Percentiles rank a stretch among this genome's conserved stretches.
Conservation (phyloP, 805 yeast genomes). For the Saccharomycopsis fermentans region DNA sequence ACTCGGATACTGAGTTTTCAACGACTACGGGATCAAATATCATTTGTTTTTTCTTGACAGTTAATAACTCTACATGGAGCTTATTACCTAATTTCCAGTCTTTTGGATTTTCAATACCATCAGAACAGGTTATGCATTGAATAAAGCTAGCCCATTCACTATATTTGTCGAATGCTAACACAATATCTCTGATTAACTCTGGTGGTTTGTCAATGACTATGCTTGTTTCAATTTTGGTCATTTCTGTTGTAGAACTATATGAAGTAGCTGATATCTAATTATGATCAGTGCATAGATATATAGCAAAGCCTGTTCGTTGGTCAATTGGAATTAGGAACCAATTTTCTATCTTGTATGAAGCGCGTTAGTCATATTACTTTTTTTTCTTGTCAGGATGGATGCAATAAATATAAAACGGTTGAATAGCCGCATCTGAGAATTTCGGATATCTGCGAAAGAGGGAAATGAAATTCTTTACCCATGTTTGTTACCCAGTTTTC, state of each 20-base stretch:
- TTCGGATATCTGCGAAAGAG: not conserved
- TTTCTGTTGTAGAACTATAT: not conserved
- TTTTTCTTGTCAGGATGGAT: not conserved
- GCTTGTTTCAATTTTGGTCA: not conserved
- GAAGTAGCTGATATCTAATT: not conserved
- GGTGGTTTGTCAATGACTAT: not conserved
- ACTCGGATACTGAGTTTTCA: not conserved
- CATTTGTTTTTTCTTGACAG: not conserved
- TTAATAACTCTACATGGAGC: not conserved
- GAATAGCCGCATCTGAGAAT: not conserved
- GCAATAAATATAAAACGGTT: not conserved
- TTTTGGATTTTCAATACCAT: not conserved
- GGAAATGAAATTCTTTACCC: not conserved
- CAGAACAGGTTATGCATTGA: not conserved
- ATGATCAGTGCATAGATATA: not conserved
- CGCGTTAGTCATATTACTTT: not conserved
- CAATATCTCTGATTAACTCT: not conserved
- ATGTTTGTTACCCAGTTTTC: no score
- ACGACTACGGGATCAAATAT: not conserved
- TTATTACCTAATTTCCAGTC: not conserved
- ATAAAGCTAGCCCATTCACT: not conserved
- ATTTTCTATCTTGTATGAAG: not conserved
- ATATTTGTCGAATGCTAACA: not conserved
- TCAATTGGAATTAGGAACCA: not conserved
- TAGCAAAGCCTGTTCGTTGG: not conserved